Evolutionary conservation across 2,329 filamentous ascomycete genomes (phyloP), one percentile per base, ranked within the genome.

Genomic region (Hypoxylon sp.): DNA sequence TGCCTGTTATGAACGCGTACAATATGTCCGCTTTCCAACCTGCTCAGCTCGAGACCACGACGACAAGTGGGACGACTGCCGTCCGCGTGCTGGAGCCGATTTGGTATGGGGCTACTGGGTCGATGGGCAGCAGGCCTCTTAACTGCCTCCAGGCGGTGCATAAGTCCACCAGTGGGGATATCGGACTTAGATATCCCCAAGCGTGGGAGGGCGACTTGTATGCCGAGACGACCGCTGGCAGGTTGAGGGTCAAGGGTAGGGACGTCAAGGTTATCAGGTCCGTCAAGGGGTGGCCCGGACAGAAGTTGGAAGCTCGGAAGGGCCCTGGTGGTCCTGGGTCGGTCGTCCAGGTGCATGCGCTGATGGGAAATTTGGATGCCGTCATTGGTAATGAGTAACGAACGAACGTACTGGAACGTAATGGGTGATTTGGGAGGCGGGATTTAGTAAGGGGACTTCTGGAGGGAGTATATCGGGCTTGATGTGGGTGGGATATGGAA

Each of bases 121-220:
- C 17, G 15, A 27, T 52, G 15, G 7, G 37, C 6, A 15, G 17
- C 69, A 74, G 13, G 68, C 73, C 27, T 63, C 84, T 74, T 72
- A 76, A 76, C 52, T 74, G 76, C 31, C 75, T 88, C 3, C 71
- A 76, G 37, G 80, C 82, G 2, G 68, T 72, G 6, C 85, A 88
- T 76, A 76, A 66, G 21, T 81, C 82, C 44, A 80, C 84, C 8
- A 85, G 83, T 59, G 85, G 84, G 6, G 53, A 73, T 32, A 71
- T 87, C 52, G 73, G 71, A 13, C 76, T 88, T 21, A 67, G 55
- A 15, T 87, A 86, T 69, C 86, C 87, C 0, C 73, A 72, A 21
- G 77, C 80, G 2, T 88, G 86, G 87, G 82, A 83, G 68, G 87
- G 87, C 13, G 69, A 70, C 19, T 75, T 87, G 35, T 67, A 67